Evolutionary conservation across 176 grass and related monocot species (phyloP), one percentile per base, ranked within the genome.

Genomic region (Triticum turgidum): DNA sequence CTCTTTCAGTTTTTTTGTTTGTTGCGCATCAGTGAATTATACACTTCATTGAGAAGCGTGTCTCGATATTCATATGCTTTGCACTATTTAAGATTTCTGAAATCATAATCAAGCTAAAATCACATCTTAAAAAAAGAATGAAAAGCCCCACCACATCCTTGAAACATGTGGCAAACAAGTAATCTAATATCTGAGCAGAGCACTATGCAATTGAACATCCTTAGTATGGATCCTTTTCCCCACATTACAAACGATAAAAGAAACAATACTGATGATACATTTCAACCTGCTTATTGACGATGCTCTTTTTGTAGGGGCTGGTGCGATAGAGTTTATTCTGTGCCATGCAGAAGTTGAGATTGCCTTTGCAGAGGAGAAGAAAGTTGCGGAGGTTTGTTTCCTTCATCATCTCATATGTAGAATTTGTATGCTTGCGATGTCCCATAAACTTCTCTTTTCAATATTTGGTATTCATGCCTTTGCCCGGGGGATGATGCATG

Each of bases 271-370:
- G 41, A 61, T 54, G 10, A 24, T 61, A 77, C 21, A 69, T 17
- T 69, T 80, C 30, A 29, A 74, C 70, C 11, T 79, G 7, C 35
- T 76, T 87, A 81, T 81, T 69, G 15, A 45, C 65, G 15, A 85
- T 85, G 20, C 33, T 52, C 73, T 86, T 73, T 41, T 56, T 94
- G 54, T 76, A 97, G 95, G 95, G 78, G 90, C 89, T 82, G 91
- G 85, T 80, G 95, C 95, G 9, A 85, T 97, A 83, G 95, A 97
- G 83, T 97, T 97, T 65, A 93, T 97, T 91, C 56, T 97, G 76
- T 94, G 84, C 79, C 95, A 97, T 86, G 92, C 92, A 51, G 95
- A 94, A 87, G 92, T 94, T 91, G 86, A 91, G 49, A 97, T 97
- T 90, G 89, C 87, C 76, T 97, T 97, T 88, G 79, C 58, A 17